Evolutionary conservation across 371 early-diverging fungal species (phyloP), one percentile per base, ranked within the genome.

Genomic region (Nematocida major): DNA sequence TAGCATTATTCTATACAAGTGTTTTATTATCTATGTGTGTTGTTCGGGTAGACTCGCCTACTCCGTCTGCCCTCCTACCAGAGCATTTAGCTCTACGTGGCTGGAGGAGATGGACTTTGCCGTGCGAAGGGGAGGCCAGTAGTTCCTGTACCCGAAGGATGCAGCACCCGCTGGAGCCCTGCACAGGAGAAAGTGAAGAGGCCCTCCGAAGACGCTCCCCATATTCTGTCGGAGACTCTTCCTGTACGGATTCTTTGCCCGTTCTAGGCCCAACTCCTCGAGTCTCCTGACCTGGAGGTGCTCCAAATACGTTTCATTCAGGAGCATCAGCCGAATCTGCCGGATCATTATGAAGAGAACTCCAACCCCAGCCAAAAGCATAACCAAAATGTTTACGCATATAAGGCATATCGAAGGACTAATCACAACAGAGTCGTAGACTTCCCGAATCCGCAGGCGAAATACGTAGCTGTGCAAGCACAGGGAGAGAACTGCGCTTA

Each of bases 251-350:
- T 79, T 79, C 59, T 26, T n/a, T 48, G 67, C 45, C 53, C 1
- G 62, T n/a, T 32, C 3, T 38, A 66, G 45, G 4, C 48, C 65
- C 3, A 73, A 24, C 13, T 24, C 9, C n/a, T 73, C 48, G 4
- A 73, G 63, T 36, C 24, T 62, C 0, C 34, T 34, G 9, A 65
- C 36, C 42, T 73, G 76, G 32, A 73, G 34, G 15, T 9, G 26
- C 59, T 83, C 83, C 30, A 83, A 51, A 66, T 70, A 81, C 36
- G 83, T 83, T 18, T 67, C 39, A 67, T 83, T 83, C 11, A n/a
- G 18, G 0, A 39, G 5, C 3, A 80, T 28, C 0, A 65, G 34
- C 0, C 47, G 11, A 2, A 79, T n/a, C 38, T 81, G 78, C 32
- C 42, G 28, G 28, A 67, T 18, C 9, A 80, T 59, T 43, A 82